phyloP scores from a whole-genome alignment of 2,329 filamentous ascomycete species.

The Talaromyces rugulosus region DNA sequence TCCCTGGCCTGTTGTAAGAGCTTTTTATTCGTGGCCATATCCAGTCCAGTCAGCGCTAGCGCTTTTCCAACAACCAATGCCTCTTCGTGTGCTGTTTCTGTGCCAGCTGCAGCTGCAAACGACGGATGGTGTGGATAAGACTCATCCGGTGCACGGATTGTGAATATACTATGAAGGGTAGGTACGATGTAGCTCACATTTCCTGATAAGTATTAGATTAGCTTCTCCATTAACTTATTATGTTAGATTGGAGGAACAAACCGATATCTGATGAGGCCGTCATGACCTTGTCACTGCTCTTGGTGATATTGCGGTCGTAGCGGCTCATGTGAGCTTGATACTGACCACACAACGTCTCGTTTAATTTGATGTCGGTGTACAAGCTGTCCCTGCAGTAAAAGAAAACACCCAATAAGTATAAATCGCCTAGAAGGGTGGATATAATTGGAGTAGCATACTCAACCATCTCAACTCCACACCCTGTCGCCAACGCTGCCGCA shows the following conservation, averaged over 20 bases:
- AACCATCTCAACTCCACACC: constrained; percentile 28
- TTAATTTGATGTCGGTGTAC: constrained; percentile 46
- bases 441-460: constrained; percentile 18
- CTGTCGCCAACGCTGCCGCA: constrained; percentile 32
- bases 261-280: constrained; percentile 47
- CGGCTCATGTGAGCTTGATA: constrained; percentile 44
- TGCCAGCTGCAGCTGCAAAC: constrained; percentile 45
- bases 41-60: constrained; percentile 37
- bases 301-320: constrained; percentile 23
- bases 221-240: background rate
- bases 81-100: constrained; percentile 37
- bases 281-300: constrained; percentile 34
- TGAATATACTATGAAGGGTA: constrained; percentile 48
- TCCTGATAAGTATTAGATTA: constrained; percentile 27
- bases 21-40: constrained; percentile 23
- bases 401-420: constrained; percentile 8
- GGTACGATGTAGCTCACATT: constrained; percentile 49
- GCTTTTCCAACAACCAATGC: constrained; percentile 45
- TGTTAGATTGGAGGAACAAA: constrained; percentile 10
- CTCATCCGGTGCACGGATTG: constrained; percentile 37
- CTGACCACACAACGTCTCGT: constrained; percentile 41
- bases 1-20: constrained; percentile 21
- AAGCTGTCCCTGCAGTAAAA: constrained; percentile 1
- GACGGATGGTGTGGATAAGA: constrained; percentile 33
- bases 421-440: background rate